A percentile compares a stretch with the other conserved stretches of the same genome.
Evolutionary conservation across 2,329 filamentous ascomycete genomes (phyloP).

Genomic region (Phaeosphaeriaceae sp.): DNA sequence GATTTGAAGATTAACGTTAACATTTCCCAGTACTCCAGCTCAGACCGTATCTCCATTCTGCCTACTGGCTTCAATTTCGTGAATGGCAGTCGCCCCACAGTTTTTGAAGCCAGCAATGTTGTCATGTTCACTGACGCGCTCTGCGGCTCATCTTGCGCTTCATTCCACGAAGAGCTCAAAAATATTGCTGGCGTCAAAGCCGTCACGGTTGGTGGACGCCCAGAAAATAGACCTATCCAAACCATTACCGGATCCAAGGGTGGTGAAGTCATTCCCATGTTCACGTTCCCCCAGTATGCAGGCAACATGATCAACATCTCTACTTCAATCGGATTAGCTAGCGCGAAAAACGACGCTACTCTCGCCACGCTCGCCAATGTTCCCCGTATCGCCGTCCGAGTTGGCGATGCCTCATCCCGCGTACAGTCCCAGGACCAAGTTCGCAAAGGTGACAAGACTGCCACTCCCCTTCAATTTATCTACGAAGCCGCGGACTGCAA

Average conservation of each 20-base stretch:
- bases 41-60: constrained; percentile 22
- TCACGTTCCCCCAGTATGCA: constrained; percentile 23
- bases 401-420: constrained; percentile 19
- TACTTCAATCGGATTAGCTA: constrained; percentile 5
- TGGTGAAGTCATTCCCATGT: constrained; percentile 37
- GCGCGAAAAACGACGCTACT: constrained; percentile 12
- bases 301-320: constrained; percentile 22
- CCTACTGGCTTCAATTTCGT: constrained; percentile 22
- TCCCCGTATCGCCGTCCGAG: constrained; percentile 22
- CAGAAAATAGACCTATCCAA: constrained; percentile 62
- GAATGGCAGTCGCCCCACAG: constrained; percentile 24
- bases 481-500: constrained; percentile 67
- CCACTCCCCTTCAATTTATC: constrained; percentile 62
- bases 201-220: constrained; percentile 65
- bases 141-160: constrained; percentile 65
- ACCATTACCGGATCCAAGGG: constrained; percentile 67
- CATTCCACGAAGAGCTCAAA: constrained; percentile 61
- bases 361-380: constrained; percentile 19
- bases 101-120: constrained; percentile 49
- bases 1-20: constrained; percentile 3
- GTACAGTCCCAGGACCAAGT: constrained; percentile 32
- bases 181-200: constrained; percentile 59
- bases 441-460: constrained; percentile 39
- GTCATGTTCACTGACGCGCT: constrained; percentile 60
- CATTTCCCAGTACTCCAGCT: constrained; percentile 22